A percentile compares a stretch with the other conserved stretches of the same genome.
phyloP scores from a whole-genome alignment of 257 asterid genomes.

The Solanum bulbocastanum region DNA sequence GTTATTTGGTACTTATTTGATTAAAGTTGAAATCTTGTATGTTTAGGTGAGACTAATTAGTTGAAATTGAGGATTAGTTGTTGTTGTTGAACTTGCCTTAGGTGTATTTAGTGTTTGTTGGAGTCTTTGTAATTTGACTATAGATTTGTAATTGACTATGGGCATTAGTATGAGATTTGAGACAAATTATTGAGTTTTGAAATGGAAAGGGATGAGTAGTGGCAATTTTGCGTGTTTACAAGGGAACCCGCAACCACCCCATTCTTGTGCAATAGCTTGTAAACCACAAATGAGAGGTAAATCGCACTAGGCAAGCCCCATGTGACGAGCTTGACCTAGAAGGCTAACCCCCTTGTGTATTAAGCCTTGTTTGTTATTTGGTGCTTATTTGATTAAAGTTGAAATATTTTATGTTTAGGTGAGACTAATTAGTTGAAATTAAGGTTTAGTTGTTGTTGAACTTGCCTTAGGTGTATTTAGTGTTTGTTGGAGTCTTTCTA shows the following conservation, averaged over 20 bases:
- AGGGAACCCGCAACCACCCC: background rate
- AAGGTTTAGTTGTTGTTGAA: background rate
- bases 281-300: accelerated
- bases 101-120: background rate
- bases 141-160: background rate
- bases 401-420: background rate
- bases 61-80: background rate
- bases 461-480: background rate
- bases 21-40: background rate
- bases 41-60: background rate
- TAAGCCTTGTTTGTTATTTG: background rate
- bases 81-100: background rate
- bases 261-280: background rate
- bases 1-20: background rate
- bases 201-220: background rate
- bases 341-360: background rate
- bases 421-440: background rate
- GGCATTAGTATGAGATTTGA: background rate
- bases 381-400: background rate
- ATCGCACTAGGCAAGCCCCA: background rate
- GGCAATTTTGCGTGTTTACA: background rate
- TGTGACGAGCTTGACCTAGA: background rate
- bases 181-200: background rate
- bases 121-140: background rate
- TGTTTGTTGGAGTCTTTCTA: background rate